phyloP scores from a whole-genome alignment of 73 alveolate species.

The Paramecium sonneborni region DNA sequence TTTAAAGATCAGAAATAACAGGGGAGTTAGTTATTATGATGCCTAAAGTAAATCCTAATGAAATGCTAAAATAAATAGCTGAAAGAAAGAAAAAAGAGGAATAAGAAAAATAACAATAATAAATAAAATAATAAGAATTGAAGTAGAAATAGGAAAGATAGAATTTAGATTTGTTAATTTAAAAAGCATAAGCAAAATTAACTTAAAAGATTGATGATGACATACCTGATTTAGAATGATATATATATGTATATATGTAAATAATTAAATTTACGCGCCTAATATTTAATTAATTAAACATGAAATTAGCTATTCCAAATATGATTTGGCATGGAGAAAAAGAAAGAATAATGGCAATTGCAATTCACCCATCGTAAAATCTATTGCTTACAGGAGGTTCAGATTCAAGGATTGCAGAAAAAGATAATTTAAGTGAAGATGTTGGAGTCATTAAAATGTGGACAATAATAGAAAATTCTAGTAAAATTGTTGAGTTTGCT shows the following conservation, averaged over 20 bases:
- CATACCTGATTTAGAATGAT: slow-evolving; percentile 74
- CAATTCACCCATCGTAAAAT: slow-evolving; percentile 89
- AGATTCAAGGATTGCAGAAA: slow-evolving; percentile 79
- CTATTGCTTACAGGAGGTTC: slow-evolving; percentile 88
- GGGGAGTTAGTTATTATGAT: slow-evolving; percentile 86
- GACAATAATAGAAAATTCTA: slow-evolving; percentile 52
- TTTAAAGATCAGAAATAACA: slow-evolving; percentile 85
- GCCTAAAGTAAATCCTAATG: slow-evolving; percentile 78
- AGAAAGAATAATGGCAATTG: slow-evolving; percentile 88
- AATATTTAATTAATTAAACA: background rate
- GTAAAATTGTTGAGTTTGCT: slow-evolving; percentile 24
- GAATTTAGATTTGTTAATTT: slow-evolving; percentile 10
- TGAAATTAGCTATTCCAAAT: slow-evolving; percentile 74
- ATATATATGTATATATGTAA: background rate
- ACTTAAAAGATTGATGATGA: slow-evolving; percentile 61
- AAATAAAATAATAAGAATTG: background rate
- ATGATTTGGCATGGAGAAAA: slow-evolving; percentile 95
- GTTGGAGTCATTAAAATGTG: slow-evolving; percentile 62
- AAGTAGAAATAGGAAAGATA: slow-evolving; percentile 39
- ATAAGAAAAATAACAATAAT: background rate
- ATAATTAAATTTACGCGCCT: slow-evolving; percentile 37
- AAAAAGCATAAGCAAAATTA: slow-evolving; percentile 50
- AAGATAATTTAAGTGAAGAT: slow-evolving; percentile 63
- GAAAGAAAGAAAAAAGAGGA: slow-evolving; percentile 57
- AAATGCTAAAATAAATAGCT: slow-evolving; percentile 63